These are phyloP conservation scores for Trichomonascaceae sp. DNA, from an alignment of 1,139 yeast species.

Conservation along the genomic window DNA sequence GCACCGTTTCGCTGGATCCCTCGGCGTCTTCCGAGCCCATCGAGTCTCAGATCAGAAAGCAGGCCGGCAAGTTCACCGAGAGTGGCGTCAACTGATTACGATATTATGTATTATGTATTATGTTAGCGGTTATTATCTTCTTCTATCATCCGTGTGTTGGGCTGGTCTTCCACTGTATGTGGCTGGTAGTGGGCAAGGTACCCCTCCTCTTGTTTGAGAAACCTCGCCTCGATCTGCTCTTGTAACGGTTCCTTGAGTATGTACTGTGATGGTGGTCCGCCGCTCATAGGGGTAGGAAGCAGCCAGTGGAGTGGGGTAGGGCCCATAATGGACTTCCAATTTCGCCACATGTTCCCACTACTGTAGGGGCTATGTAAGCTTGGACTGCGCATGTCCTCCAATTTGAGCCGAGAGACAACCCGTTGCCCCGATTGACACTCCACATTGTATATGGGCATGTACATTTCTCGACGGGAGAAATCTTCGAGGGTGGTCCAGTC, in stretches of 20 bases:
- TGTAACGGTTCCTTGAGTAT: slow-evolving; percentile 13
- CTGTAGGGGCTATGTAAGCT: slow-evolving; percentile 22
- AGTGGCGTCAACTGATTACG: neutral
- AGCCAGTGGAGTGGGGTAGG: slow-evolving; percentile 23
- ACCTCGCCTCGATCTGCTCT: slow-evolving; percentile 14
- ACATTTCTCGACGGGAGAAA: slow-evolving; percentile 15
- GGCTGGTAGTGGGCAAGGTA: slow-evolving; percentile 10
- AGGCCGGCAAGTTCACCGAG: neutral
- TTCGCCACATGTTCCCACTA: slow-evolving; percentile 17
- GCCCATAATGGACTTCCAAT: slow-evolving; percentile 25
- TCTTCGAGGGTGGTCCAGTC: slow-evolving; percentile 27
- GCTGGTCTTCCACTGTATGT: too few relatives aligned
- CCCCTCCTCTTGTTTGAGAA: slow-evolving; percentile 13
- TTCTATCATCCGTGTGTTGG: too few relatives aligned
- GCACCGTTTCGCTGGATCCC: slow-evolving; percentile 19
- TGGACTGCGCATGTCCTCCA: slow-evolving; percentile 13
- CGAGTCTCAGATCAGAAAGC: too few relatives aligned
- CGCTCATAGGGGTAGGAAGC: slow-evolving; percentile 18
- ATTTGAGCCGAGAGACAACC: slow-evolving; percentile 13
- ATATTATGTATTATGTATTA: too few relatives aligned
- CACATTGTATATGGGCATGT: slow-evolving; percentile 19
- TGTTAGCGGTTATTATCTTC: too few relatives aligned
- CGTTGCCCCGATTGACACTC: slow-evolving; percentile 16
- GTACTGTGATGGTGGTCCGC: slow-evolving; percentile 6
- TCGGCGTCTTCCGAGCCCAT: slow-evolving; percentile 5